Evolutionary conservation across 345 rosid species (phyloP).

Genomic region (Tarenaya hassleriana): DNA sequence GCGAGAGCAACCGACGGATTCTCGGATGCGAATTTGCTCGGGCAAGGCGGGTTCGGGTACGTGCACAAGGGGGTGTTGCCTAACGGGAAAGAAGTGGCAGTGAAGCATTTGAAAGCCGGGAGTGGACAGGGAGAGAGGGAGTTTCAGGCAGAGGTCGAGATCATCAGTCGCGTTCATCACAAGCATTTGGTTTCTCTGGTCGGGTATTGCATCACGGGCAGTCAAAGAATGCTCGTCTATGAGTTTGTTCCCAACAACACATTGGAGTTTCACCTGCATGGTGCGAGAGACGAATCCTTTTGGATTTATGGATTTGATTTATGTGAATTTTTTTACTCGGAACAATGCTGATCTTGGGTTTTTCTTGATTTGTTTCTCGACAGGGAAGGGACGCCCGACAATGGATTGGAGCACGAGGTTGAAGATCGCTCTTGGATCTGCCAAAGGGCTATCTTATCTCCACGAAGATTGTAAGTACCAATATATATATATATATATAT

Average conservation of each 20-base stretch:
- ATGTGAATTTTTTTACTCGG: background rate
- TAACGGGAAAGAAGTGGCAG: conserved; percentile 53
- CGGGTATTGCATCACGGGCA: conserved; percentile 54
- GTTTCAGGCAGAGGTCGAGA: conserved; percentile 68
- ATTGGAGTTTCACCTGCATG: conserved; percentile 59
- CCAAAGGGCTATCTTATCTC: conserved; percentile 89
- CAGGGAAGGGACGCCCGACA: conserved; percentile 62
- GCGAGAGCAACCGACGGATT: conserved; percentile 56
- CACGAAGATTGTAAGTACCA: conserved; percentile 82
- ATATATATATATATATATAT: background rate
- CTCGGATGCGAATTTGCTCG: conserved; percentile 56
- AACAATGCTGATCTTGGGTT: background rate
- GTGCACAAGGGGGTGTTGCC: conserved; percentile 66
- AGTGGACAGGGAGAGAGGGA: conserved; percentile 64
- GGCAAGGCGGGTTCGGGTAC: conserved; percentile 66
- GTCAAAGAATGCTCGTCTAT: conserved; percentile 56
- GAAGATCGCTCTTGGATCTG: conserved; percentile 82
- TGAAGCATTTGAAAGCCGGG: conserved; percentile 59
- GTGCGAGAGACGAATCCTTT: conserved; percentile 28
- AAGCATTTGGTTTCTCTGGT: conserved; percentile 62
- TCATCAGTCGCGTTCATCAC: conserved; percentile 65
- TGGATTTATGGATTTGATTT: background rate
- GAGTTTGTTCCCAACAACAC: conserved; percentile 64
- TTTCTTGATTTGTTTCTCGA: conserved; percentile 15
- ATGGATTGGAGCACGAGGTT: conserved; percentile 74